Percentiles rank a stretch among this genome's conserved stretches.
These are phyloP conservation scores for Wickerhamiella lipophila DNA, from an alignment of 805 yeast species.

Conservation along the genomic window DNA sequence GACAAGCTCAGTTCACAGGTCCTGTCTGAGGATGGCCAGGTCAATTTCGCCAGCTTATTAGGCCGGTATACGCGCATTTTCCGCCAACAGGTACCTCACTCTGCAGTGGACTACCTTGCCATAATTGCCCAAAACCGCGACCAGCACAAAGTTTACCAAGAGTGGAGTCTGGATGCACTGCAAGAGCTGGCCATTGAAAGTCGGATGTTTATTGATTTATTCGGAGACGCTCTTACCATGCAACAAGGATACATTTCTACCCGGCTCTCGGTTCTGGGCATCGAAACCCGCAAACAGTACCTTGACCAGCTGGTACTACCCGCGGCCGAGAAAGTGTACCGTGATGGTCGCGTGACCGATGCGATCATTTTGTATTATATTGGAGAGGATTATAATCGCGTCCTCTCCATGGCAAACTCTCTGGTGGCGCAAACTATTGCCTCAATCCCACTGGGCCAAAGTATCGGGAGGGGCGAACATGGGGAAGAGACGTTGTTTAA, in stretches of 20 bases:
- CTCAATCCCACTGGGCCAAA: slow-evolving; percentile 53
- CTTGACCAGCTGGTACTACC: slow-evolving; percentile 62
- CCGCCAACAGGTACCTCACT: slow-evolving; percentile 73
- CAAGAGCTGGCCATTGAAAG: slow-evolving; percentile 78
- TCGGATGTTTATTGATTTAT: slow-evolving; percentile 62
- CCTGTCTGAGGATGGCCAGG: slow-evolving; percentile 12
- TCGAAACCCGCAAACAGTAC: slow-evolving; percentile 47
- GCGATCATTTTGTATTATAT: slow-evolving; percentile 76
- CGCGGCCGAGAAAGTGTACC: slow-evolving; percentile 78
- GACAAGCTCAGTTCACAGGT: not conserved
- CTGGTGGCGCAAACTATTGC: slow-evolving; percentile 66
- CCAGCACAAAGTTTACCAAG: slow-evolving; percentile 32
- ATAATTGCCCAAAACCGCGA: slow-evolving; percentile 49
- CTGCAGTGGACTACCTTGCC: slow-evolving; percentile 80
- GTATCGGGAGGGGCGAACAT: slow-evolving; percentile 31
- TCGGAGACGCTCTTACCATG: slow-evolving; percentile 79
- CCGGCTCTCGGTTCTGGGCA: slow-evolving; percentile 51
- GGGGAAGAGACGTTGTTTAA: slow-evolving; percentile 10
- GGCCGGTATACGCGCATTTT: slow-evolving; percentile 76
- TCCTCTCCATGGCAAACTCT: slow-evolving; percentile 58
- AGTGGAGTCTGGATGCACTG: slow-evolving; percentile 61
- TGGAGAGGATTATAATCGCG: slow-evolving; percentile 77
- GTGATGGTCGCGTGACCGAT: slow-evolving; percentile 80
- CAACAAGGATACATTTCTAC: slow-evolving; percentile 74
- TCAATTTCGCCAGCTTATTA: slow-evolving; percentile 47